Evolutionary conservation across 768 basidiomycete genomes (phyloP), one percentile per base, ranked within the genome.

Genomic region (Suillus discolor): DNA sequence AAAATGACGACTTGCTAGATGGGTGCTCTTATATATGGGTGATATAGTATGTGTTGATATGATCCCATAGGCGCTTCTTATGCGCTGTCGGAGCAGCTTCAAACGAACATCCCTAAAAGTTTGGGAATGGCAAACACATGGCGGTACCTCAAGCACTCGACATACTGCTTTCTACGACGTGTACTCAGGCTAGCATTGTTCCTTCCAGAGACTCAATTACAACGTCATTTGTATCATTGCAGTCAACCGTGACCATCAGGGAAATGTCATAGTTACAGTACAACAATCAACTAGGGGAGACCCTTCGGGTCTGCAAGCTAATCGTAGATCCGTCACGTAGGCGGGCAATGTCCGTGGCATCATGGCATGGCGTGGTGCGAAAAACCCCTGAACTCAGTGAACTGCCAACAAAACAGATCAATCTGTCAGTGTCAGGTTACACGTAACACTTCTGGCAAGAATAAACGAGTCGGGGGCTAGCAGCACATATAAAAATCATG

Each of bases 91-190:
- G 36, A 61, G 60, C 18, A 62, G 39, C 11, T 20, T 41, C 36
- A 65, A 65, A 63, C 65, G 38, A 64, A 54, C 49, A 54, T 53
- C 65, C 54, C 23, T 65, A 28, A 28, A 28, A 28, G n/a, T 53
- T 65, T 65, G 41, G 65, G 65, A n/a, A 57, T 23, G 38, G 20
- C 13, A 28, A 15, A 16, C 8, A 16, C n/a, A 6, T 23, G 31
- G 31, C 45, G 20, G n/a, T 23, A 12, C 44, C 9, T 20, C 44
- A 20, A 36, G 38, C 11, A 39, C 38, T 39, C 12, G 44, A 16
- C 5, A 18, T 20, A 9, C 7, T 51, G 13, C 15, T 9, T 53
- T 53, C 51, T 16, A 54, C 11, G 31, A 54, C 53, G 11, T 31
- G 31, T 31, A 4, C 31, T n/a, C n/a, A n/a, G n/a, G n/a, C n/a